These are phyloP conservation scores for Debaryomycetaceae sp. DNA, from an alignment of 1,139 yeast species.

Conservation along the genomic window DNA sequence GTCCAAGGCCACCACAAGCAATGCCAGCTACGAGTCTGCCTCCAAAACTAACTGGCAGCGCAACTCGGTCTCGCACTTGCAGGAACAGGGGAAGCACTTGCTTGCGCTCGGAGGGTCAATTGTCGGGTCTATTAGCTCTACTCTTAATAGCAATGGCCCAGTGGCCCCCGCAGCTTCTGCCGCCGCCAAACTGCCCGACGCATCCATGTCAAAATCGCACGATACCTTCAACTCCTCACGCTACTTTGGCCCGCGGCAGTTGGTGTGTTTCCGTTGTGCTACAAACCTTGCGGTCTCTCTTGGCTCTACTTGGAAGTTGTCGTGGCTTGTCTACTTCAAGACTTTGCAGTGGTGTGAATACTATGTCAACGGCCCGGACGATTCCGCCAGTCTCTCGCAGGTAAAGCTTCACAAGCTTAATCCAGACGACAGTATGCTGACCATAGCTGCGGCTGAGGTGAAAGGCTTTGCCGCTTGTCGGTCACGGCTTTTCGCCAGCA, in stretches of 20 bases:
- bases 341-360: slow-evolving; percentile 71
- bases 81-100: slow-evolving; percentile 23
- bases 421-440: slow-evolving; percentile 14
- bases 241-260: slow-evolving; percentile 49
- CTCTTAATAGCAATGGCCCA: slow-evolving; percentile 6
- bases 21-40: slow-evolving; percentile 13
- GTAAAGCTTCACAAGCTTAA: slow-evolving; percentile 9
- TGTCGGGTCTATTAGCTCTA: slow-evolving; percentile 45
- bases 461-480: slow-evolving; percentile 44
- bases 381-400: slow-evolving; percentile 15
- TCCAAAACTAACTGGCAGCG: slow-evolving; percentile 1
- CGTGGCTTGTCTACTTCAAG: slow-evolving; percentile 62
- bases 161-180: too few relatives aligned
- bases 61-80: slow-evolving; percentile 5
- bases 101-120: slow-evolving; percentile 49
- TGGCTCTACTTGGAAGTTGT: slow-evolving; percentile 55
- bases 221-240: slow-evolving; percentile 15
- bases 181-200: slow-evolving; percentile 1
- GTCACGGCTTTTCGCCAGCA: slow-evolving; percentile 50
- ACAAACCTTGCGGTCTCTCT: slow-evolving; percentile 66
- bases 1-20: slow-evolving; percentile 41
- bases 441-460: slow-evolving; percentile 33
- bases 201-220: background rate
- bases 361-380: slow-evolving; percentile 52
- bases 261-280: slow-evolving; percentile 70